A percentile compares a stretch with the other conserved stretches of the same genome.
Conservation (phyloP, 352 stramenopile genomes). For the Phytophthora ohioensis region DNA sequence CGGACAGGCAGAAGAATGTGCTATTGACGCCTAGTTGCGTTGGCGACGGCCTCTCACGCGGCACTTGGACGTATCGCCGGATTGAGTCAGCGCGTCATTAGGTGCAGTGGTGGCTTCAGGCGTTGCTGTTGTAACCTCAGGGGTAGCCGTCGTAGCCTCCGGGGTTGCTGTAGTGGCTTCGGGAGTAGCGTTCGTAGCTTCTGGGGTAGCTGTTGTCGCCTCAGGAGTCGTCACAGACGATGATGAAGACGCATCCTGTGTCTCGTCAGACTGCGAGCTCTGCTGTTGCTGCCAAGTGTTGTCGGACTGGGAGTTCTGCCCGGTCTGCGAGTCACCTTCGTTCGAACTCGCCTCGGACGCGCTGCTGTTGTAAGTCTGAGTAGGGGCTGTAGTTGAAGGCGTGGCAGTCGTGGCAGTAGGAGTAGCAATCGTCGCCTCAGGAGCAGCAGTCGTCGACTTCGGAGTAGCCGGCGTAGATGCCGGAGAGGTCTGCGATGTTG, state of each 20-base stretch:
- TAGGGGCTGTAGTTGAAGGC: constrained; percentile 25
- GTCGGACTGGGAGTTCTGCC: constrained; percentile 8
- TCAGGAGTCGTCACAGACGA: constrained; percentile 11
- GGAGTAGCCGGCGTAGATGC: constrained; percentile 3
- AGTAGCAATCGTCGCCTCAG: constrained; percentile 2
- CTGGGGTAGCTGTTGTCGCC: not conserved
- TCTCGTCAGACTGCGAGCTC: constrained; percentile 13
- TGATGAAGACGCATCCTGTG: constrained; percentile 5
- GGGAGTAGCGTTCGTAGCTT: not conserved
- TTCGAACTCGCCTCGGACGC: constrained; percentile 11
- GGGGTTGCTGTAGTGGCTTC: constrained; percentile 1
- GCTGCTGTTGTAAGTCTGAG: constrained; percentile 29
- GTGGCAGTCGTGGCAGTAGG: constrained; percentile 20
- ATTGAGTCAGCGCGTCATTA: constrained; percentile 15
- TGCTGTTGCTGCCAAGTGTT: constrained; percentile 7
- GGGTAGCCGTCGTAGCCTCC: constrained; percentile 6
- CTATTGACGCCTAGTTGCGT: constrained; percentile 22
- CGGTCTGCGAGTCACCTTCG: constrained; percentile 8
- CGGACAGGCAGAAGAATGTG: constrained; percentile 13
- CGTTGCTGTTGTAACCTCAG: constrained; percentile 4
- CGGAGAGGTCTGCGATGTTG: not conserved
- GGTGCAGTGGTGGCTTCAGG: constrained; percentile 10
- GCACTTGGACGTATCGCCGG: constrained; percentile 36
- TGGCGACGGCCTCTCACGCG: constrained; percentile 26
- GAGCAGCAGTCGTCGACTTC: constrained; percentile 7